phyloP scores from a whole-genome alignment of 352 stramenopile genomes.

The Phytophthora lateralis region DNA sequence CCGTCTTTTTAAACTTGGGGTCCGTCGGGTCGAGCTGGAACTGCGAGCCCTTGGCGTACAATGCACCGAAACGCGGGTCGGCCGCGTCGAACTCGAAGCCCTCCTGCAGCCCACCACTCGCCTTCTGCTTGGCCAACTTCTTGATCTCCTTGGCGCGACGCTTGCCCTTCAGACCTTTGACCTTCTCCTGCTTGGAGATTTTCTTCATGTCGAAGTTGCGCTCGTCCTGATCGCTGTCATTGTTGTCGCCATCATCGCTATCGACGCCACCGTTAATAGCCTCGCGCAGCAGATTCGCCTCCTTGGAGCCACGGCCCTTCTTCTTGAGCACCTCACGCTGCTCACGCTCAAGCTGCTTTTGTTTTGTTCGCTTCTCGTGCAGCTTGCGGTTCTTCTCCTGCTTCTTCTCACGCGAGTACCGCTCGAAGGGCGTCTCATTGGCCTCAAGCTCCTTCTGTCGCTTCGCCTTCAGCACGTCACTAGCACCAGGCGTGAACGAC shows the following conservation, averaged over 20 bases:
- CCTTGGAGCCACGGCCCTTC: conserved; percentile 48
- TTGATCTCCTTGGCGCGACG: conserved; percentile 77
- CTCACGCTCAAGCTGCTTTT: conserved; percentile 69
- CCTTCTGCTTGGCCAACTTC: conserved; percentile 64
- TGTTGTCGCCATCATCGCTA: conserved; percentile 27
- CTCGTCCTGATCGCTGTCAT: conserved; percentile 48
- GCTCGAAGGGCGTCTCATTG: conserved; percentile 85
- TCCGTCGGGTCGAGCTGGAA: conserved; percentile 88
- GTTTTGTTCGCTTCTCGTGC: conserved; percentile 70
- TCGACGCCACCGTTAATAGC: conserved; percentile 52
- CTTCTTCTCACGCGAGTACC: conserved; percentile 87
- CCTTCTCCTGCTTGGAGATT: conserved; percentile 75
- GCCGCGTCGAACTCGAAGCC: conserved; percentile 78
- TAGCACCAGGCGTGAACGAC: conserved; percentile 74
- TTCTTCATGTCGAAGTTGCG: conserved; percentile 90
- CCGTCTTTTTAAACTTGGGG: conserved; percentile 84
- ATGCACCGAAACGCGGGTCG: conserved; percentile 74
- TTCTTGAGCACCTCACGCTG: conserved; percentile 75
- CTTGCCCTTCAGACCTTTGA: conserved; percentile 79
- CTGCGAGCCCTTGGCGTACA: conserved; percentile 78
- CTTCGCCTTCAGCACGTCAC: conserved; percentile 77
- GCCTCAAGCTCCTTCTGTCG: conserved; percentile 76
- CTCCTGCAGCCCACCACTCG: conserved; percentile 60
- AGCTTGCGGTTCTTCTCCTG: conserved; percentile 85
- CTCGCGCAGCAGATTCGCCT: conserved; percentile 63